Conservation (phyloP, 2,329 filamentous ascomycete genomes). For the Sodiomyces alkalinus region DNA sequence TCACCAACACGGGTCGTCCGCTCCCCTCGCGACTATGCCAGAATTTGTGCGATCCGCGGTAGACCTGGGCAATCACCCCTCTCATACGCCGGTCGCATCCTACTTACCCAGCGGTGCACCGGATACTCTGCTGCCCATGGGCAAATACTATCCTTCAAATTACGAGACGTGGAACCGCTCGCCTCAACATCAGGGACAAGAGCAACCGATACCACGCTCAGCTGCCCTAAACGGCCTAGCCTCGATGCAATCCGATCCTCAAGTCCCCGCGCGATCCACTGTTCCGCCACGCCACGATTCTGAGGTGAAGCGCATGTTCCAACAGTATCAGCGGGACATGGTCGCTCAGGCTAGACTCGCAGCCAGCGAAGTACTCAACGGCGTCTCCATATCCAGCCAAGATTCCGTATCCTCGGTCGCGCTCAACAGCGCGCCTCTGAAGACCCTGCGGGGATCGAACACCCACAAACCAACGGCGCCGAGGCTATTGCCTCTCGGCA, state of each 20-base stretch:
- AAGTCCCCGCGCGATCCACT: conserved; percentile 12
- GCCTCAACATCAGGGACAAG: neutral
- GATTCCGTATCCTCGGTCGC: conserved; percentile 14
- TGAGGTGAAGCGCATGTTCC: conserved; percentile 34
- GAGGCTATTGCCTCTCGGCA: conserved; percentile 35
- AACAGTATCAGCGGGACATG: conserved; percentile 48
- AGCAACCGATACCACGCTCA: neutral
- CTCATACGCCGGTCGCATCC: conserved; percentile 31
- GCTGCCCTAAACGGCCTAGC: conserved; percentile 1
- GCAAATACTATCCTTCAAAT: conserved; percentile 50
- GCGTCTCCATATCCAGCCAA: conserved; percentile 12
- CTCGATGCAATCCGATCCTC: conserved; percentile 7
- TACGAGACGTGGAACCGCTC: conserved; percentile 28
- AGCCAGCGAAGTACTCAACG: conserved; percentile 15
- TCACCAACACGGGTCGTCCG: conserved; percentile 4
- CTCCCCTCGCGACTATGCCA: conserved; percentile 8
- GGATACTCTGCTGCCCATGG: conserved; percentile 33
- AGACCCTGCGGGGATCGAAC: conserved; percentile 22
- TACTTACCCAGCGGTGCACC: conserved; percentile 35
- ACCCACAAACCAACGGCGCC: conserved; percentile 33
- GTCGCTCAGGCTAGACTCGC: conserved; percentile 39
- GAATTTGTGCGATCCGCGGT: conserved; percentile 5
- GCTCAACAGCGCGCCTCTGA: conserved; percentile 19
- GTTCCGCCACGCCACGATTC: conserved; percentile 20
- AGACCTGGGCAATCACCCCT: conserved; percentile 13